These are phyloP conservation scores for Helicostylum pulchrum DNA, from an alignment of 192 early-diverging fungal genomes.

Conservation along the genomic window DNA sequence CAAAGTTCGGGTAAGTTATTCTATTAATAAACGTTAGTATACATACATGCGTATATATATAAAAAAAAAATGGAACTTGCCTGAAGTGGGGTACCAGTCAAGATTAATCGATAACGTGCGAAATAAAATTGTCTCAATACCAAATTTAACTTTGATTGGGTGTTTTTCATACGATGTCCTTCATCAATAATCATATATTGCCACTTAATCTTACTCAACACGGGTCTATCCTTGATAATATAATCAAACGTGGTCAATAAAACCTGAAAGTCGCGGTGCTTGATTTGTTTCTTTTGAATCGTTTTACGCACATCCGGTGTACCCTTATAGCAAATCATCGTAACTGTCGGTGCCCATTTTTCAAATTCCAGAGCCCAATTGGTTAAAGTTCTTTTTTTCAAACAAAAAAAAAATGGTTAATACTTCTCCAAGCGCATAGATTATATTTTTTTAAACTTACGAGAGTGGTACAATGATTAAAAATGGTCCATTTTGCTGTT, in stretches of 20 bases:
- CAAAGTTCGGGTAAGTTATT: slow-evolving; percentile 97
- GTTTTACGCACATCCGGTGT: slow-evolving; percentile 69
- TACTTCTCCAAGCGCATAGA: neutral
- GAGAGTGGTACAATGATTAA: slow-evolving; percentile 96
- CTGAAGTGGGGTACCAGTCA: slow-evolving; percentile 96
- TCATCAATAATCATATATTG: slow-evolving; percentile 98
- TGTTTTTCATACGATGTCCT: slow-evolving; percentile 98
- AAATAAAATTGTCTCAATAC: slow-evolving; percentile 86
- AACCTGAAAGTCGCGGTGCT: slow-evolving; percentile 85
- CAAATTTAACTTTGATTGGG: slow-evolving; percentile 77
- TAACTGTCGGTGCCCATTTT: slow-evolving; percentile 91
- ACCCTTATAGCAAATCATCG: slow-evolving; percentile 92
- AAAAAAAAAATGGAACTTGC: slow-evolving; percentile 26
- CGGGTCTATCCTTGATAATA: slow-evolving; percentile 86
- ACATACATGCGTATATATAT: no score
- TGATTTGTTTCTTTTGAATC: slow-evolving; percentile 69
- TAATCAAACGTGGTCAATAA: slow-evolving; percentile 97
- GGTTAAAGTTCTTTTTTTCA: slow-evolving; percentile 66
- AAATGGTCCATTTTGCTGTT: slow-evolving; percentile 90
- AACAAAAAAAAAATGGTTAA: neutral
- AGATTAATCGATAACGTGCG: slow-evolving; percentile 84
- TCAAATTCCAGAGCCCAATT: slow-evolving; percentile 98
- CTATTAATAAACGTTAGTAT: slow-evolving; percentile 22
- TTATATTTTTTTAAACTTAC: slow-evolving; percentile 36
- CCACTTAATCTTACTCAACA: slow-evolving; percentile 90